Evolutionary conservation across 164 flowering plant species (phyloP).

Genomic region (Euptelea pleiosperma): DNA sequence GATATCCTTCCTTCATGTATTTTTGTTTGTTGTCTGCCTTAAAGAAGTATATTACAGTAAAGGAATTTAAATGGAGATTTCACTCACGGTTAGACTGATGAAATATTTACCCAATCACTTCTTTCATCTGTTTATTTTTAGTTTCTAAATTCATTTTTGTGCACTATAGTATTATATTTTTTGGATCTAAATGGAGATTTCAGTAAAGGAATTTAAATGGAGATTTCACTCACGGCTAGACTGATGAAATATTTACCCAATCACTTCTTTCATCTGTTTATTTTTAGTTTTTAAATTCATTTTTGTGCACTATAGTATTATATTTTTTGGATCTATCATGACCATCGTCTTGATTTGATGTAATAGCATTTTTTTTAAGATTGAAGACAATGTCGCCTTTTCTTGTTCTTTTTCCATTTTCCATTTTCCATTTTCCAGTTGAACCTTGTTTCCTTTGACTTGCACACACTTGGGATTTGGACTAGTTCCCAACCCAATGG

Average conservation of each 20-base stretch:
- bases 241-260: too few species aligned
- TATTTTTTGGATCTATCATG: neutral
- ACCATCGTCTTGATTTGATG: neutral
- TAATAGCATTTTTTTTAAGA: neutral
- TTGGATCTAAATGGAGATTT: neutral
- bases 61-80: too few species aligned
- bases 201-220: too few species aligned
- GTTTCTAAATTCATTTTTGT: too few species aligned
- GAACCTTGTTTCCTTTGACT: slow-evolving; percentile 52
- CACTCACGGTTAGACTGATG: neutral
- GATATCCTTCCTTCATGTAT: slow-evolving; percentile 60
- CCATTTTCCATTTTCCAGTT: neutral
- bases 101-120: too few species aligned
- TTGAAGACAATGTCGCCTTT: neutral
- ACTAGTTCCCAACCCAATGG: slow-evolving; percentile 68
- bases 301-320: too few species aligned
- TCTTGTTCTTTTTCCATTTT: too few species aligned
- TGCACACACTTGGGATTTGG: slow-evolving; percentile 84
- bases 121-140: too few species aligned
- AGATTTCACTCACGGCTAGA: neutral
- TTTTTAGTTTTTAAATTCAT: too few species aligned
- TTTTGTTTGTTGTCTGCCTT: neutral
- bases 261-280: too few species aligned
- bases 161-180: too few species aligned
- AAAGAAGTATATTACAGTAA: neutral